Base-by-base conservation (phyloP, 371 early-diverging fungal genomes). In the Rhizopus sp. region DNA sequence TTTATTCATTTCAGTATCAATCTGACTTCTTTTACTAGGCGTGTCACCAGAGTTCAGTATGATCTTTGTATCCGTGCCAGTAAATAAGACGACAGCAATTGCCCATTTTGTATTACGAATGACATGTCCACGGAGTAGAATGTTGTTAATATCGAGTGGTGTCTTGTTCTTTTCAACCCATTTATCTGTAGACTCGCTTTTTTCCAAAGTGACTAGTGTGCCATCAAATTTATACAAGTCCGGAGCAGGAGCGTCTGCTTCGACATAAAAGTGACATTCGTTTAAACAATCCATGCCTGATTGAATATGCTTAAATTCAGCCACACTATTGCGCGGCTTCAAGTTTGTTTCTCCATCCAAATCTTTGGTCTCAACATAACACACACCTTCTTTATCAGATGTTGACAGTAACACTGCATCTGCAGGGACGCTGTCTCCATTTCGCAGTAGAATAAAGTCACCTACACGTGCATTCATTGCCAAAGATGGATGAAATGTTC, bases 301-400 rank as follows among this genome's bases (percentile, higher is more conserved):
- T 40, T 83, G 79, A 45, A 88, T 71, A 59, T 88, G 75, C 12
- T 75, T 69, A 0, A 87, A 83, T 30, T 90, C 88, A 10, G 73
- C 73, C n/a, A 90, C 39, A 29, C 86, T 69, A n/a, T 72, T 63
- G 16, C 92, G 81, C 29, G 88, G 80, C 73, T 98, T 98, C 15
- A 97, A 75, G 65, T 97, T 96, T 15, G 94, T 93, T 72, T 99
- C 99, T 16, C 99, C 99, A 72, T 99, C 97, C 47, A 99, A 68
- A 69, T 94, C 93, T 62, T 92, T 93, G 5, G 97, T 97, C 65
- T 97, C 97, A 13, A 97, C 85, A 74, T 85, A 97, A 66, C 93
- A 93, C 10, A 87, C 60, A 3, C 86, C 88, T n/a, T 62, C 57
- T 46, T 73, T 74, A 48, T 93, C 89, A 6, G 90, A 86, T 1